Evolutionary conservation across 2,329 filamentous ascomycete genomes (phyloP), one percentile per base, ranked within the genome.

Genomic region (Diaporthe sp.): DNA sequence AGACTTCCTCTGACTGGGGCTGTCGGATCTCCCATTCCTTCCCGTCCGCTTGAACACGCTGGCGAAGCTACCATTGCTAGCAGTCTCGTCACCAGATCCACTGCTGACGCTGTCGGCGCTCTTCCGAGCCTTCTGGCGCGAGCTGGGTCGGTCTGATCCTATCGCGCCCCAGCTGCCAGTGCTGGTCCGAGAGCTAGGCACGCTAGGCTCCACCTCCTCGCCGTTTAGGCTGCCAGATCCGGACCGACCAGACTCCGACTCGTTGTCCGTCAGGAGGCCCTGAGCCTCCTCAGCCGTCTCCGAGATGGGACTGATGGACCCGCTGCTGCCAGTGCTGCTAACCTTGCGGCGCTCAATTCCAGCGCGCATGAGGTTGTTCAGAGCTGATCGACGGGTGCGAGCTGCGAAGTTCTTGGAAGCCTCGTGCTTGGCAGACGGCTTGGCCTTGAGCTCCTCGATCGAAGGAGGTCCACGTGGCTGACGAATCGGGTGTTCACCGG

Each of bases 351-450:
- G 94, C 81, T 95, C 94, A 76, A 97, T 90, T 22, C 96, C 96
- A 71, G 96, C 96, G 77, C 94, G 94, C 76, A 98, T 94, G 66
- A 99, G 90, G 81, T 95, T 98, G 86, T 96, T 92, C 58, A 99
- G 92, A 35, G 97, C 97, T 79, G 94, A 95, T 77, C 96, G 95
- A 75, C 97, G 95, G 80, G 97, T 96, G 76, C 97, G 95, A 72
- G 95, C 92, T 15, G 94, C 94, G 85, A 99, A 99, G 87, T 99
- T 99, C 91, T 98, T 93, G 91, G 96, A 98, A 32, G 96, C 97
- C 83, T 98, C 96, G 77, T 96, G 91, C 86, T 95, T 98, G 78
- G 94, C 92, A 12, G 96, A 98, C 1, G 97, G 97, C 85, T 96
- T 97, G 27, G 93, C 90, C 80, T 93, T 91, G 75, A 99, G 91